These are phyloP conservation scores for Lichtheimia corymbifera DNA, from an alignment of 371 early-diverging fungal species.

Conservation along the genomic window DNA sequence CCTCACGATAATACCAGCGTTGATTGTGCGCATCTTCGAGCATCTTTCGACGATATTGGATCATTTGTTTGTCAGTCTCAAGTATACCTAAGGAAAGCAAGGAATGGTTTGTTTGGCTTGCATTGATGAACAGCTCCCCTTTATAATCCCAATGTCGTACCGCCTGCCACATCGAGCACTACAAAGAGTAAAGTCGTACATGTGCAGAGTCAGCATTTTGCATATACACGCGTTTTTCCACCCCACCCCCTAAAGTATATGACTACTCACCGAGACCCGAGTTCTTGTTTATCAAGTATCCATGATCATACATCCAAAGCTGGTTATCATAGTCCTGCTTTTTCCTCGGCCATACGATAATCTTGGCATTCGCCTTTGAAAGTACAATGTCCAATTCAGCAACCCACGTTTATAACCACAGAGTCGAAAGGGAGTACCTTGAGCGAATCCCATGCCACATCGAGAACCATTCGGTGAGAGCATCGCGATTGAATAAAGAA, in stretches of 20 bases:
- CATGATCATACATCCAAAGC: slow-evolving; percentile 34
- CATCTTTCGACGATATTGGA: slow-evolving; percentile 52
- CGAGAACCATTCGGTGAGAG: slow-evolving; percentile 47
- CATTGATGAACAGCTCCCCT: background rate
- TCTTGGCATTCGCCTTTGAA: slow-evolving; percentile 36
- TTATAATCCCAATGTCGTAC: slow-evolving; percentile 14
- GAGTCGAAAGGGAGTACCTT: slow-evolving; percentile 26
- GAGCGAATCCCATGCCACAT: slow-evolving; percentile 40
- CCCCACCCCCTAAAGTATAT: slow-evolving; percentile 12
- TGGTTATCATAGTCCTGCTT: slow-evolving; percentile 32
- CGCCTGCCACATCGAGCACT: slow-evolving; percentile 51
- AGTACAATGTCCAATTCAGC: too few relatives aligned
- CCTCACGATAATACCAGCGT: slow-evolving; percentile 52
- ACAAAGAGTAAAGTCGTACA: slow-evolving; percentile 3
- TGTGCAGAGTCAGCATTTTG: too few relatives aligned
- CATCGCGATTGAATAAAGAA: slow-evolving; percentile 50
- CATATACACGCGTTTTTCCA: slow-evolving; percentile 14
- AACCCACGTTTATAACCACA: too few relatives aligned
- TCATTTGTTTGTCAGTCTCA: slow-evolving; percentile 44
- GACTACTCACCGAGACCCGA: slow-evolving; percentile 35
- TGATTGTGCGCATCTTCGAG: slow-evolving; percentile 49
- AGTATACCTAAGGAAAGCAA: slow-evolving; percentile 22
- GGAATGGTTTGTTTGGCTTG: background rate
- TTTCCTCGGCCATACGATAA: slow-evolving; percentile 44
- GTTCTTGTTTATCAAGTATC: slow-evolving; percentile 31